Percentiles rank a stretch among this genome's conserved stretches.
These are phyloP conservation scores for Oehlia diaphana DNA, from an alignment of 192 early-diverging fungal species.

Conservation along the genomic window DNA sequence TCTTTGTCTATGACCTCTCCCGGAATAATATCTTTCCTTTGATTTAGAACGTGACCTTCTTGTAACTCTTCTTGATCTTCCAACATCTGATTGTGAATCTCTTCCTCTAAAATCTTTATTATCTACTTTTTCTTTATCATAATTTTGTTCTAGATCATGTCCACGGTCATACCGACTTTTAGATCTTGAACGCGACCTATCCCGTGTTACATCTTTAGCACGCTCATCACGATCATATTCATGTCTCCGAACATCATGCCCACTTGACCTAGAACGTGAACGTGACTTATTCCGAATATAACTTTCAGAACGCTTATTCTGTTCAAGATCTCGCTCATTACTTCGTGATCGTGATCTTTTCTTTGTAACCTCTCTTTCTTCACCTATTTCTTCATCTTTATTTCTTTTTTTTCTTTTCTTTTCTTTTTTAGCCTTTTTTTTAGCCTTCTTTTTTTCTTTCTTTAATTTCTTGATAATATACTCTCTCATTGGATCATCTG, in stretches of 20 bases:
- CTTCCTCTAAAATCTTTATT: no score
- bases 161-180: background rate
- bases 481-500: conserved; percentile 73
- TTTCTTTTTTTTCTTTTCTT: conserved; percentile 27
- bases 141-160: conserved; percentile 33
- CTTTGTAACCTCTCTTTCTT: conserved; percentile 26
- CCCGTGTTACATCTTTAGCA: background rate
- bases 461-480: conserved; percentile 66
- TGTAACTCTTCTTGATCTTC: no score
- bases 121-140: background rate
- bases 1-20: no score
- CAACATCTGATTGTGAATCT: no score
- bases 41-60: no score
- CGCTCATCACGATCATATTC: conserved; percentile 32
- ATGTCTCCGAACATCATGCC: conserved; percentile 16
- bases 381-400: conserved; percentile 33
- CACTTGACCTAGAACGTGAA: background rate
- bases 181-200: background rate
- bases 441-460: conserved; percentile 47
- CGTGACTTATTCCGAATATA: conserved; percentile 10
- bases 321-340: conserved; percentile 25
- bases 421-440: conserved; percentile 40
- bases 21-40: no score
- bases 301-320: conserved; percentile 31
- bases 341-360: background rate